Evolutionary conservation across 176 grass and related monocot genomes (phyloP).

Genomic region (Thalia dealbata): DNA sequence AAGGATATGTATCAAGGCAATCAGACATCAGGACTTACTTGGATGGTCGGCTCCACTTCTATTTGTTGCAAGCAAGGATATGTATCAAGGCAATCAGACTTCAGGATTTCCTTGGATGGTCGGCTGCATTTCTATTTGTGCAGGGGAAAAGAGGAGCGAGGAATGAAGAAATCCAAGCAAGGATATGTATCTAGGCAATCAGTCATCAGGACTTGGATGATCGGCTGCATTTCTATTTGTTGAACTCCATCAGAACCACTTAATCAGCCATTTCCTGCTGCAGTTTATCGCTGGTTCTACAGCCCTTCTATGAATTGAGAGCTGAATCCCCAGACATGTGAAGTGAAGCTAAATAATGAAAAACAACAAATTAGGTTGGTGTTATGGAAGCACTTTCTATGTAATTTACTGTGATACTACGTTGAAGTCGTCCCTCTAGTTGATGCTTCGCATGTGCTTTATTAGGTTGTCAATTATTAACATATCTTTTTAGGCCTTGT

Average conservation of each 20-base stretch:
- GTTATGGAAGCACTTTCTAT: neutral
- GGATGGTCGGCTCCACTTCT: neutral
- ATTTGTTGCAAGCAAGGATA: too few relatives aligned
- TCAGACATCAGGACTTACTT: neutral
- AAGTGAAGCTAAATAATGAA: neutral
- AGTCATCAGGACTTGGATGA: neutral
- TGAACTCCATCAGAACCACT: slow-evolving; percentile 2
- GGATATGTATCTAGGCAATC: too few relatives aligned
- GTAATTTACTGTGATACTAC: neutral
- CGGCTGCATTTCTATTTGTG: neutral
- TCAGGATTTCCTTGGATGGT: neutral
- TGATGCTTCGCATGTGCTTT: neutral
- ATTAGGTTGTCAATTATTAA: neutral
- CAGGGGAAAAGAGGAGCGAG: neutral
- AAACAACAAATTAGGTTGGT: neutral
- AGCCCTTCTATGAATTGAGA: neutral
- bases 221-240: neutral
- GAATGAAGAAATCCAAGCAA: neutral
- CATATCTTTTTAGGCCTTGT: neutral
- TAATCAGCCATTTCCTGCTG: neutral
- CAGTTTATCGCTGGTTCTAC: neutral
- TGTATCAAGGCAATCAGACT: too few relatives aligned
- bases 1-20: too few relatives aligned
- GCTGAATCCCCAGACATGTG: neutral
- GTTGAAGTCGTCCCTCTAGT: neutral